phyloP scores from a whole-genome alignment of 2,329 filamentous ascomycete genomes.

The Colletotrichum nymphaeae region DNA sequence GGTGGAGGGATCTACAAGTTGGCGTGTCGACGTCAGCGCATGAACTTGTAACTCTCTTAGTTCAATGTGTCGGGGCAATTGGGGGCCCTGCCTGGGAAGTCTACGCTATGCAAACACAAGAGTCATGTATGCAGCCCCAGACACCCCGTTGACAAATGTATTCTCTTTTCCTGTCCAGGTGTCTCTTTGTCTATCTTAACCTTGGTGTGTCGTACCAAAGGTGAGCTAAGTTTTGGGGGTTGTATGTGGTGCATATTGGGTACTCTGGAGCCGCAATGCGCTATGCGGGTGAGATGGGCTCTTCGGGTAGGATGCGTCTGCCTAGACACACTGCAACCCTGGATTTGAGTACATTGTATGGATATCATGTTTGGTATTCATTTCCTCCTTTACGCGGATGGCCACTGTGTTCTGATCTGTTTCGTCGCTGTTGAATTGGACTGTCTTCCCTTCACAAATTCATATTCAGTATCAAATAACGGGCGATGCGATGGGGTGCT shows the following conservation, averaged over 20 bases:
- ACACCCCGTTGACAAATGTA: conserved; percentile 5
- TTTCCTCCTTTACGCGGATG: neutral
- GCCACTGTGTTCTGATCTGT: neutral
- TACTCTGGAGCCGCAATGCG: neutral
- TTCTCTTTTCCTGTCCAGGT: neutral
- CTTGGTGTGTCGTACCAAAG: neutral
- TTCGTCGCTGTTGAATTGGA: neutral
- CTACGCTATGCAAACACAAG: conserved; percentile 27
- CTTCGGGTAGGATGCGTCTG: conserved; percentile 14
- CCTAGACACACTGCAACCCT: conserved; percentile 4
- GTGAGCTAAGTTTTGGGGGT: neutral
- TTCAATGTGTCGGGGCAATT: conserved; percentile 32
- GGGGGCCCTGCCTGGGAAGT: conserved; percentile 30
- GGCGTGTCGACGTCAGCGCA: conserved; percentile 63
- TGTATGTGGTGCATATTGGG: neutral
- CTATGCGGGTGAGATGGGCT: conserved; percentile 12
- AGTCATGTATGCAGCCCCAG: conserved; percentile 31
- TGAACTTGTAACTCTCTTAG: conserved; percentile 44
- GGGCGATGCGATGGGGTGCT: conserved; percentile 7
- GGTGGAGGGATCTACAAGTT: conserved; percentile 47
- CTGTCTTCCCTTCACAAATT: neutral
- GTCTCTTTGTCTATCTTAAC: neutral
- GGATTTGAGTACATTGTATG: neutral
- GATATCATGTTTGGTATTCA: neutral
- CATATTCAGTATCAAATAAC: neutral